Evolutionary conservation across 2,329 filamentous ascomycete genomes (phyloP).

Genomic region (Clarireedia hainanense): DNA sequence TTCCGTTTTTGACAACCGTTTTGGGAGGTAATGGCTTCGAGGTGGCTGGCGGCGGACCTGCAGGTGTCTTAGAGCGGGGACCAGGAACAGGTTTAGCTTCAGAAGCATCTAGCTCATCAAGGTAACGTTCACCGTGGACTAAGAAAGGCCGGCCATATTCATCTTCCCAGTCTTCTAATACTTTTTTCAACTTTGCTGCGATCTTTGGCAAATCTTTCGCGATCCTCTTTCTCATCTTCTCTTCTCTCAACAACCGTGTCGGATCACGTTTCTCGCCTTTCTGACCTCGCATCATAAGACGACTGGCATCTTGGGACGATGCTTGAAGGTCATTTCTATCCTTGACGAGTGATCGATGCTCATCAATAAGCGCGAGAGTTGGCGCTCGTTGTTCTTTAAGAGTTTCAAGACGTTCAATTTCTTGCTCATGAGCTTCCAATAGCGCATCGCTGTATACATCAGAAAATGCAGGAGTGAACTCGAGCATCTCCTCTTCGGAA

Average conservation of each 20-base stretch:
- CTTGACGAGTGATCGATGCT: slow-evolving; percentile 70
- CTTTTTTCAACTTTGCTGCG: slow-evolving; percentile 70
- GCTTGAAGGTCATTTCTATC: slow-evolving; percentile 83
- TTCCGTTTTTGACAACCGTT: slow-evolving; percentile 18
- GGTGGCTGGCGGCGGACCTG: slow-evolving; percentile 46
- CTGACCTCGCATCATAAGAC: slow-evolving; percentile 81
- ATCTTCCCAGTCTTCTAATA: slow-evolving; percentile 83
- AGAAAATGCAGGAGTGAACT: slow-evolving; percentile 93
- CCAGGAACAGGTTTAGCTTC: slow-evolving; percentile 52
- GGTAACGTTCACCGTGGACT: slow-evolving; percentile 84
- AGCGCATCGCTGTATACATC: slow-evolving; percentile 96
- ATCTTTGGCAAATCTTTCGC: slow-evolving; percentile 93
- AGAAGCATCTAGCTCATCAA: slow-evolving; percentile 70
- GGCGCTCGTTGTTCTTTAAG: slow-evolving; percentile 83
- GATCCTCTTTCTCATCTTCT: slow-evolving; percentile 98
- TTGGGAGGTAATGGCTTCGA: slow-evolving; percentile 13
- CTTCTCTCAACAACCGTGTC: slow-evolving; percentile 84
- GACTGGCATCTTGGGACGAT: slow-evolving; percentile 90
- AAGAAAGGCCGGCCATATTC: slow-evolving; percentile 91
- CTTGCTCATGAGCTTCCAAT: slow-evolving; percentile 87
- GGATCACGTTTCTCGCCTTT: slow-evolving; percentile 94
- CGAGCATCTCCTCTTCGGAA: slow-evolving; percentile 97
- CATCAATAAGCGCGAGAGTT: slow-evolving; percentile 73
- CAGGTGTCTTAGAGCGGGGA: slow-evolving; percentile 68
- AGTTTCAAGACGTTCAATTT: slow-evolving; percentile 73